Evolutionary conservation across 106 monocot genomes (phyloP).

Genomic region (Posidonia australis): DNA sequence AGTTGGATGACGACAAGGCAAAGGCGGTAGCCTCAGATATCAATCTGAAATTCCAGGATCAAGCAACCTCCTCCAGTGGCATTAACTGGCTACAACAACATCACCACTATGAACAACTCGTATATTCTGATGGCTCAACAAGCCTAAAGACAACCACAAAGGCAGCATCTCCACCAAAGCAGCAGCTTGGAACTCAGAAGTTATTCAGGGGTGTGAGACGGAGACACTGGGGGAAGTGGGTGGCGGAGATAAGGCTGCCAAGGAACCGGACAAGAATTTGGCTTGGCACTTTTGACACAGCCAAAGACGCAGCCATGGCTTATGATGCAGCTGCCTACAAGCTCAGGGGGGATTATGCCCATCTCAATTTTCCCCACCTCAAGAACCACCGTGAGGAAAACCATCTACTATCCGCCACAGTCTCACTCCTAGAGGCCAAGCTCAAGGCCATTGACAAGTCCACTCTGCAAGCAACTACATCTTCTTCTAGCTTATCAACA

Average conservation of each 20-base stretch:
- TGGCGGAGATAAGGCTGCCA: constrained; percentile 46
- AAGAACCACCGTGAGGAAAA: constrained; percentile 9
- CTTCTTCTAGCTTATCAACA: neutral
- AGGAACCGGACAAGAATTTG: constrained; percentile 35
- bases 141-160: constrained; percentile 2
- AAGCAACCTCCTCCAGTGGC: neutral
- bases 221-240: constrained; percentile 60
- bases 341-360: constrained; percentile 31
- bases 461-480: neutral
- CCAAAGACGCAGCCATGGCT: constrained; percentile 38
- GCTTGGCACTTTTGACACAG: constrained; percentile 38
- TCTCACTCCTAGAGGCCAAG: constrained; percentile 28
- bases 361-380: constrained; percentile 50
- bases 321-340: constrained; percentile 39
- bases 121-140: neutral
- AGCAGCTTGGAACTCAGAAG: constrained; percentile 1
- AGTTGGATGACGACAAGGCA: neutral
- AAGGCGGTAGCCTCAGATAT: no score
- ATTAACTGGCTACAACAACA: neutral
- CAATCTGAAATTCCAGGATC: neutral
- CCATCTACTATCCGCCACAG: neutral
- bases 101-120: neutral
- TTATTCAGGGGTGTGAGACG: constrained; percentile 43
- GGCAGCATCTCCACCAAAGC: neutral
- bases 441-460: constrained; percentile 6